Evolutionary conservation across 306 rosid species (phyloP).

Genomic region (Pterocarpus macrocarpus): DNA sequence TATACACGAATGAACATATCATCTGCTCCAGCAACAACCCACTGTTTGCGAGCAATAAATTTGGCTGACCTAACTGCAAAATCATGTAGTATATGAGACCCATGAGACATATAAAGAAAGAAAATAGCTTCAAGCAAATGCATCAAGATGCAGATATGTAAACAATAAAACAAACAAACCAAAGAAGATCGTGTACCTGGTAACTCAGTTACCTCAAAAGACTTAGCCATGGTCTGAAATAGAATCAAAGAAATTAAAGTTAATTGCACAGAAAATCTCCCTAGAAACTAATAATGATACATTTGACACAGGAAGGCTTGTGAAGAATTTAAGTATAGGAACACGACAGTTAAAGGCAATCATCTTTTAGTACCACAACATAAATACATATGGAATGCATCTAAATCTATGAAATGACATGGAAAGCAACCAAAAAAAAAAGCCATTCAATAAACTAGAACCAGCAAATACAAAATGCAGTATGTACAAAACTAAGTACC

Average conservation of each 20-base stretch:
- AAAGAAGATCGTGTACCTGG: slow-evolving; percentile 70
- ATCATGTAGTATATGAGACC: slow-evolving; percentile 41
- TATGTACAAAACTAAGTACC: slow-evolving; percentile 27
- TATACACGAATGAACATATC: slow-evolving; percentile 97
- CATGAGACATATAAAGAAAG: slow-evolving; percentile 28
- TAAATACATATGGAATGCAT: slow-evolving; percentile 29
- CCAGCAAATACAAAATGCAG: slow-evolving; percentile 20
- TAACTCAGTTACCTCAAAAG: slow-evolving; percentile 97
- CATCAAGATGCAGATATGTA: slow-evolving; percentile 38
- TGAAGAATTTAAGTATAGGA: slow-evolving; percentile 13
- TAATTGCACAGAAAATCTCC: slow-evolving; percentile 41
- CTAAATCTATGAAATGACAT: neutral
- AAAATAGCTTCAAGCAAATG: slow-evolving; percentile 33
- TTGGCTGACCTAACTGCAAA: slow-evolving; percentile 99
- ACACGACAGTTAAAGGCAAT: slow-evolving; percentile 25
- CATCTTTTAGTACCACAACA: neutral
- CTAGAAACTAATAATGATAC: slow-evolving; percentile 22
- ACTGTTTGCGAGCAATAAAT: slow-evolving; percentile 95
- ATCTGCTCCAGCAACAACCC: slow-evolving; percentile 99
- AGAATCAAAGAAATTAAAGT: slow-evolving; percentile 47
- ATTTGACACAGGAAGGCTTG: slow-evolving; percentile 32
- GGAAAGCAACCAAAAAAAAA: slow-evolving; percentile 23
- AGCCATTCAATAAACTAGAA: slow-evolving; percentile 19
- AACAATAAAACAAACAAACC: slow-evolving; percentile 43
- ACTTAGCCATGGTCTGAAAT: slow-evolving; percentile 93